phyloP scores from a whole-genome alignment of 352 stramenopile genomes.

The Pythium rhizo-oryzae region DNA sequence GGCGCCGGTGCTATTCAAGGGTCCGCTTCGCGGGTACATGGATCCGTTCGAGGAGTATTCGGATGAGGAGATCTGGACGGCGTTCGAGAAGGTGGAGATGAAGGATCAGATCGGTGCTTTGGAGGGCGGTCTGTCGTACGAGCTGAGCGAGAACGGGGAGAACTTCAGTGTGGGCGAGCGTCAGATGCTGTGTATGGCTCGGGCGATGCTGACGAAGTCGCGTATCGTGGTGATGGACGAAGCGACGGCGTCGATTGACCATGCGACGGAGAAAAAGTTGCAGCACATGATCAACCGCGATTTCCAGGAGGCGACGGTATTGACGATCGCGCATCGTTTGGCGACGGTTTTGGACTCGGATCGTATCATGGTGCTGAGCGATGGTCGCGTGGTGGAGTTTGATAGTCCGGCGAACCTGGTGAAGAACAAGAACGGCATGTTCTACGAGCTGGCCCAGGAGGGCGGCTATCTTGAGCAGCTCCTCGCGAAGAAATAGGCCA shows the following conservation, averaged over 20 bases:
- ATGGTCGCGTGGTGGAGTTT: too few relatives aligned
- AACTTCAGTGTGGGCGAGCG: too few relatives aligned
- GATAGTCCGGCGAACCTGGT: too few relatives aligned
- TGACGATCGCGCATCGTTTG: constrained; percentile 95
- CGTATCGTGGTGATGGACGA: too few relatives aligned
- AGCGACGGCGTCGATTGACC: too few relatives aligned
- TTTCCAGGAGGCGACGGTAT: constrained; percentile 87
- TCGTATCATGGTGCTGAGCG: too few relatives aligned
- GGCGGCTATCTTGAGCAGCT: too few relatives aligned
- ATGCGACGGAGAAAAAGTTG: constrained; percentile 69
- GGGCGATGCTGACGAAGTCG: too few relatives aligned
- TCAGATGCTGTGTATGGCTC: too few relatives aligned
- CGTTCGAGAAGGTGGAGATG: constrained; percentile 72
- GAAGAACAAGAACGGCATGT: too few relatives aligned
- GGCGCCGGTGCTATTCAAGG: constrained; percentile 91
- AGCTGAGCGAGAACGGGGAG: constrained; percentile 60
- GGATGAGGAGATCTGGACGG: constrained; percentile 70
- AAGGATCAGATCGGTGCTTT: constrained; percentile 31
- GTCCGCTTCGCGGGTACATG: constrained; percentile 83
- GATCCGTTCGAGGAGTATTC: constrained; percentile 83
- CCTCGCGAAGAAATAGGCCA: too few relatives aligned
- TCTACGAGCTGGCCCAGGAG: too few relatives aligned
- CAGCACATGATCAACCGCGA: constrained; percentile 82
- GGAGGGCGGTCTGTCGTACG: constrained; percentile 22
- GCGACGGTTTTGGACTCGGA: constrained; percentile 93